phyloP scores from a whole-genome alignment of 2,329 filamentous ascomycete species.

The Ascochyta viciae-villosae region DNA sequence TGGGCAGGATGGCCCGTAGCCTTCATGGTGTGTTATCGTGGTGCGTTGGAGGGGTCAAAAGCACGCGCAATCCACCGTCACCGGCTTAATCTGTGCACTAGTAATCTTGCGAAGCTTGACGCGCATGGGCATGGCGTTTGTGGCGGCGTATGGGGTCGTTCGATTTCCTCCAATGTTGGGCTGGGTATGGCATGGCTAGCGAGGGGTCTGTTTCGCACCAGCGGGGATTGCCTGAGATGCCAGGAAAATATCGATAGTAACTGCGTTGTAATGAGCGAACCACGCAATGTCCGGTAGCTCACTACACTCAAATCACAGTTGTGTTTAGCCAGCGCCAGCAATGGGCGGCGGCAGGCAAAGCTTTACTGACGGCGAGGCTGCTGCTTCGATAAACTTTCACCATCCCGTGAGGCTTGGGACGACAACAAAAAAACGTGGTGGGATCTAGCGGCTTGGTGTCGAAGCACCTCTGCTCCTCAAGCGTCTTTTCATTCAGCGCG shows the following conservation, averaged over 20 bases:
- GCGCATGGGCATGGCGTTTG: slow-evolving; percentile 30
- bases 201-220: slow-evolving; percentile 15
- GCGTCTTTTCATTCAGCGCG: slow-evolving; percentile 4
- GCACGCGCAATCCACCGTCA: slow-evolving; percentile 1
- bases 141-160: slow-evolving; percentile 21
- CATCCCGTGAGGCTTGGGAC: slow-evolving; percentile 3
- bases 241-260: neutral
- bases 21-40: slow-evolving; percentile 5
- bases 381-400: slow-evolving; percentile 5
- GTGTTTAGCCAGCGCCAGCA: neutral
- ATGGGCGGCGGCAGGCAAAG: neutral
- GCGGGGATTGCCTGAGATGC: neutral
- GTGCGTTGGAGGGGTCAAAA: slow-evolving; percentile 6
- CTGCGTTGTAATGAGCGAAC: slow-evolving; percentile 2
- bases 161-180: slow-evolving; percentile 8
- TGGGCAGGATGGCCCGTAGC: neutral
- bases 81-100: slow-evolving; percentile 25
- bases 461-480: slow-evolving; percentile 9
- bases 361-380: slow-evolving; percentile 9
- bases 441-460: slow-evolving; percentile 18
- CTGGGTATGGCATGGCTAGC: slow-evolving; percentile 10
- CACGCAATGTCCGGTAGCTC: slow-evolving; percentile 5
- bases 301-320: neutral
- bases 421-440: slow-evolving; percentile 11
- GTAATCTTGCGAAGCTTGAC: slow-evolving; percentile 22